These are phyloP conservation scores for Claviceps fusiformis DNA, from an alignment of 2,329 filamentous ascomycete genomes.

Conservation along the genomic window DNA sequence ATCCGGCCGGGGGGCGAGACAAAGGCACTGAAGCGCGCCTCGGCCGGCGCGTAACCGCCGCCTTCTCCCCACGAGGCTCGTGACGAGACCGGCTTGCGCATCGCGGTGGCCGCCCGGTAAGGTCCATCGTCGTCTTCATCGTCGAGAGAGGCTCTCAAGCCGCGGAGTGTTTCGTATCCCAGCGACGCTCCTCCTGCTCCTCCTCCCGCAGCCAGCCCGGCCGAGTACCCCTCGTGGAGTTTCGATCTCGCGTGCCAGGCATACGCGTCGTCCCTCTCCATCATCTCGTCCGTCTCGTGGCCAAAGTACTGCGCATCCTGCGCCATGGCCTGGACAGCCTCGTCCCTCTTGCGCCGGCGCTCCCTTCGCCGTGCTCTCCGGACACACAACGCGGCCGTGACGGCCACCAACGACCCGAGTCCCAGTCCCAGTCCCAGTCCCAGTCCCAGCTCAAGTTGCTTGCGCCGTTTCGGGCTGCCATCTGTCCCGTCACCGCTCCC, in stretches of 20 bases:
- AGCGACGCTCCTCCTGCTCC: slow-evolving; percentile 22
- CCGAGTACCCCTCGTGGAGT: not conserved
- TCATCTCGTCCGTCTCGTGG: slow-evolving; percentile 32
- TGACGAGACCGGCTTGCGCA: slow-evolving; percentile 14
- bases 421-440: slow-evolving; percentile 55
- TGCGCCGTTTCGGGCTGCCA: not conserved
- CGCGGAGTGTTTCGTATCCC: slow-evolving; percentile 37
- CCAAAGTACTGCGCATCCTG: slow-evolving; percentile 36
- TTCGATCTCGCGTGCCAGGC: not conserved
- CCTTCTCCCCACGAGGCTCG: slow-evolving; percentile 1
- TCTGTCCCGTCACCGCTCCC: not conserved
- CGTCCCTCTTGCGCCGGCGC: slow-evolving; percentile 26
- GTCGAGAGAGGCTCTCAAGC: slow-evolving; percentile 6
- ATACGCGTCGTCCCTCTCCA: slow-evolving; percentile 20
- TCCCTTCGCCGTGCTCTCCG: slow-evolving; percentile 30
- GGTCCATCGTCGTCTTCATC: slow-evolving; percentile 17
- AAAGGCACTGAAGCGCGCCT: slow-evolving; percentile 15
- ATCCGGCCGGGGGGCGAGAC: slow-evolving; percentile 27
- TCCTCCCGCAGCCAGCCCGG: slow-evolving; percentile 10
- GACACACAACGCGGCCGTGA: slow-evolving; percentile 35
- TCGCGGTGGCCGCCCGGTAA: slow-evolving; percentile 10
- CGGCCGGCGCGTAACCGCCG: slow-evolving; percentile 19
- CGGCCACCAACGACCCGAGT: slow-evolving; percentile 30
- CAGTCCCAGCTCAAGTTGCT: no score
- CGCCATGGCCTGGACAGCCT: slow-evolving; percentile 32